Evolutionary conservation across 2,329 filamentous ascomycete genomes (phyloP).

Genomic region (Aureobasidium sp.): DNA sequence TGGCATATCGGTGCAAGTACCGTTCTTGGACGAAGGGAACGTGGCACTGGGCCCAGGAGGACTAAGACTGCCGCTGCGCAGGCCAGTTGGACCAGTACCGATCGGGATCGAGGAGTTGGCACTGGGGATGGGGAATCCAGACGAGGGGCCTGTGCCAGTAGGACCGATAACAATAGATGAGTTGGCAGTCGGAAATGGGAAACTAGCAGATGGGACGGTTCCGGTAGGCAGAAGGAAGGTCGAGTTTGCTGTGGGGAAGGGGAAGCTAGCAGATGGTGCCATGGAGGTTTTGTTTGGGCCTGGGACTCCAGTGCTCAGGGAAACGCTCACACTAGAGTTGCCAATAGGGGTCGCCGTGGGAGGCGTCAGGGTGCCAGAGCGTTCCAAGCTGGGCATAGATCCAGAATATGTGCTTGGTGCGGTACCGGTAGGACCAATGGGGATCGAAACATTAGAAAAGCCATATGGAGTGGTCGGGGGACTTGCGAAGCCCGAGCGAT

Average conservation of each 20-base stretch:
- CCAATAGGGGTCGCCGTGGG: not conserved
- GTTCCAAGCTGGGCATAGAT: not conserved
- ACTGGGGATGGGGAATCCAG: not conserved
- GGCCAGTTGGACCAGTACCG: not conserved
- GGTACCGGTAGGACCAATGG: conserved; percentile 6
- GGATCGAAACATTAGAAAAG: not conserved
- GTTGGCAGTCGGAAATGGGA: conserved; percentile 4
- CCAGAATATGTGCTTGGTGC: not conserved
- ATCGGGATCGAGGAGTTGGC: not conserved
- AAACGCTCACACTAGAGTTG: not conserved
- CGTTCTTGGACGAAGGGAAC: not conserved
- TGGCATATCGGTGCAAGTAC: not conserved
- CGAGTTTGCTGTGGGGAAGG: not conserved
- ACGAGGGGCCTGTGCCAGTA: not conserved
- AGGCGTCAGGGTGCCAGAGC: not conserved
- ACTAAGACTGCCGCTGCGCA: conserved; percentile 3
- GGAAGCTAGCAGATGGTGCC: conserved; percentile 1
- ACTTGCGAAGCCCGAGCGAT: not conserved
- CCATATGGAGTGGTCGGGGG: not conserved
- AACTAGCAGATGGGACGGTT: conserved; percentile 5
- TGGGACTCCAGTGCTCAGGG: not conserved
- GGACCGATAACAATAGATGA: not conserved
- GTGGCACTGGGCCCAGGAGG: not conserved
- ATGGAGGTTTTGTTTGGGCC: not conserved
- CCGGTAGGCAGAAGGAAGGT: not conserved